Conservation (phyloP, 2,329 filamentous ascomycete genomes). For the Alternaria alternata region DNA sequence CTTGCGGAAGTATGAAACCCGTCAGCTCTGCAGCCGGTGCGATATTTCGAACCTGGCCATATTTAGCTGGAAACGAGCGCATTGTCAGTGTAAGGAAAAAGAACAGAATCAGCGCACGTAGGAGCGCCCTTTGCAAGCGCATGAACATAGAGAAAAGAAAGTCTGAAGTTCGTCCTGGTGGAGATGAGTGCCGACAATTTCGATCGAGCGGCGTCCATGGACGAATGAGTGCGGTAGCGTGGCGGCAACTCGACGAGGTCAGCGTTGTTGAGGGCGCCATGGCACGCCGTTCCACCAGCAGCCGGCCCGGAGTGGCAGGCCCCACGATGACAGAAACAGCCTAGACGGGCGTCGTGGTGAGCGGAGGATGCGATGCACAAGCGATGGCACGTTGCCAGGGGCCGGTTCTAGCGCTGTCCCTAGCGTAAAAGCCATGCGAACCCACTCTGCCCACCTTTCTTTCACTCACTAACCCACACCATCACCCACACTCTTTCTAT, state of each 20-base stretch:
- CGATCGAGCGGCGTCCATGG: not conserved
- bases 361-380: constrained; percentile 31
- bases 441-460: constrained; percentile 12
- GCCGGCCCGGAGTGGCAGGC: constrained; percentile 29
- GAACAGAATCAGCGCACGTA: not conserved
- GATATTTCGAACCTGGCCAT: constrained; percentile 23
- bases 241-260: not conserved
- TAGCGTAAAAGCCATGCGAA: constrained; percentile 14
- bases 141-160: constrained; percentile 9
- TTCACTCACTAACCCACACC: constrained; percentile 23
- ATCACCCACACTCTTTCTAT: constrained; percentile 32
- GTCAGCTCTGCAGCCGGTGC: constrained; percentile 21
- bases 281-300: constrained; percentile 29
- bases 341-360: constrained; percentile 14
- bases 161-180: constrained; percentile 3
- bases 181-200: constrained; percentile 7
- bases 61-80: constrained; percentile 26
- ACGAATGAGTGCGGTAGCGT: constrained; percentile 3
- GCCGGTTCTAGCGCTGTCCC: constrained; percentile 8
- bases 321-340: constrained; percentile 24
- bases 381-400: constrained; percentile 27
- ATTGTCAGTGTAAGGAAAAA: constrained; percentile 12
- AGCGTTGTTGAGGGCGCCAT: constrained; percentile 33
- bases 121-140: constrained; percentile 3
- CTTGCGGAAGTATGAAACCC: constrained; percentile 41